Evolutionary conservation across 2,329 filamentous ascomycete species (phyloP), one percentile per base, ranked within the genome.

Genomic region (Talaromyces islandicus): DNA sequence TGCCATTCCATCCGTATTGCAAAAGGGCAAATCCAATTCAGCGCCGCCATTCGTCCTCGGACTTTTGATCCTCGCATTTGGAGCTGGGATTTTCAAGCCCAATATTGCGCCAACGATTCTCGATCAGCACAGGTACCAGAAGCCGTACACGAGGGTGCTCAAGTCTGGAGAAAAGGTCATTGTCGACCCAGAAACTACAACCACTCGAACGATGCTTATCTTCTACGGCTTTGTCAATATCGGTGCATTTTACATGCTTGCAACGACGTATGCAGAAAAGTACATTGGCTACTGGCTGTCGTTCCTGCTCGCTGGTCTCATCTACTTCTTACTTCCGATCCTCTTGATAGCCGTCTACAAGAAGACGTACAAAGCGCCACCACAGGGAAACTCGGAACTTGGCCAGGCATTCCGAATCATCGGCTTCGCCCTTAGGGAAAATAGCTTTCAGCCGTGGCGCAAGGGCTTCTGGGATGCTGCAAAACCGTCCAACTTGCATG

Each of bases 141-240:
- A 79, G 62, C 81, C 85, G 64, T 81, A 80, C 56, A 80, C 90
- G 58, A 78, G 83, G 65, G 81, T 79, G 3, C 75, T 78, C 38
- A 73, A 79, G 50, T 80, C 76, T 1, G 88, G 88, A 59, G 82
- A 89, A 74, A 85, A 85, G n/a, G 86, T 89, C 64, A 88, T 91
- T 63, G 82, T 88, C 53, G 88, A 90, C 67, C 88, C 87, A 0
- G 83, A 85, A 57, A 80, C 87, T 57, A 91, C 88, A 53, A 81
- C 88, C 64, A 83, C 83, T 7, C 30, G 55, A 19, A 84, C 90
- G 57, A 89, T 86, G 70, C 80, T 85, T 84, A 83, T 89, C 68
- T 90, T 90, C 77, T 90, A 90, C 74, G 80, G 82, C 71, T 87
- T 85, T 73, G 89, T 91, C 69, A 91, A 91, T 72, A 70, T 88